Base-by-base conservation (phyloP, 805 yeast genomes). In the Candida coquimbonensis region DNA sequence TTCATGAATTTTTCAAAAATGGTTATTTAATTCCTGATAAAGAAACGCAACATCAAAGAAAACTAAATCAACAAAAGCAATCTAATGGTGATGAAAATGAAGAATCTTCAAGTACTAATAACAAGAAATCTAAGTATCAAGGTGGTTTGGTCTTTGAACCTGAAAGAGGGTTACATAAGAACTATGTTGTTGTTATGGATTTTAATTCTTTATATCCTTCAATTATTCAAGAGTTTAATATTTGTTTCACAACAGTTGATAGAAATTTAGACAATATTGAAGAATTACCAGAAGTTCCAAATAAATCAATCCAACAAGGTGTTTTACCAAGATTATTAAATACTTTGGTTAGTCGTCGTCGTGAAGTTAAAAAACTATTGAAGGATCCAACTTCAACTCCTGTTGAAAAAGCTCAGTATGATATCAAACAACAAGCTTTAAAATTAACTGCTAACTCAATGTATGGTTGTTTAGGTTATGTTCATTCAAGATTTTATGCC, bases 71-170 rank as follows among this genome's bases (percentile, higher is more conserved):
- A 39, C 55, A 52, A 36, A 49, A 48, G n/a, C 56, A 53, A 46
- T 46, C 43, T 14, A 50, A 48, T 16, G 61, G 53, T 32, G 67
- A 58, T 17, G 64, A 60, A 16, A 69, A 60, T 24, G 68, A 65
- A 8, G 73, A 75, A 32, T 67, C 75, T 4, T 67, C 68, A 3
- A 73, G 72, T 2, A 70, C 80, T 7, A 75, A 76, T 7, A 75
- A 71, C 52, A 78, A 79, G 58, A 84, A 82, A 61, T 81, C 88
- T 16, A 86, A 86, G 60, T 88, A 69, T 62, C 87, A 85, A 61
- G 96, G 96, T 72, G 96, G 99, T 62, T 74, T 88, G 53, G 99
- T 93, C 29, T 87, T 93, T 64, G 99, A 93, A 52, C 99, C 99
- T 1, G 96, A 87, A 58, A 88, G 84, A 61, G 99, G 99, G 2